Evolutionary conservation across 371 early-diverging fungal species (phyloP), one percentile per base, ranked within the genome.

Genomic region (Mucor lusitanicus): DNA sequence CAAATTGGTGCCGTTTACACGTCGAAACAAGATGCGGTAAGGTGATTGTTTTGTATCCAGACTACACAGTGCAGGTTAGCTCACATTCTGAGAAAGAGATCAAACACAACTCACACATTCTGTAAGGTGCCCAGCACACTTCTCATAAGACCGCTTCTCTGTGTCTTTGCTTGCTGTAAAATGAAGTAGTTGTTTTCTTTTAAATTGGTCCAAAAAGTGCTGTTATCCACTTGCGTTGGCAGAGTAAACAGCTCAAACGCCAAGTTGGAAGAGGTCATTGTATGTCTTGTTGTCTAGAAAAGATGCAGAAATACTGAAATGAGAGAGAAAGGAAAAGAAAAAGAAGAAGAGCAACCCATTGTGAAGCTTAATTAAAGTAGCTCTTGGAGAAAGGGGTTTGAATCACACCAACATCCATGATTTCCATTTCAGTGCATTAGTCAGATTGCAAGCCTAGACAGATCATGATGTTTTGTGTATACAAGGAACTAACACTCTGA

Each of bases 31-130:
- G 30, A 98, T 90, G 59, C 98, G 91, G 77, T 90, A 98, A 21
- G 96, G 92, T 12, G 95, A 89, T 76, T 97, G 97, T 80, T 94
- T 95, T 23, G 95, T 95, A 75, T 97, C 97, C 50, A 98, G 87
- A 1, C 90, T 88, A 61, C 42, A 23, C 27, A 28, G 30, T 30
- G 30, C 2, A 6, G 30, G 30, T 30, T 30, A 30, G 30, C 2
- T 30, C 3, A 6, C 30, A 3, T 30, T 2, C 6, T 30, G 11
- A 30, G 7, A 33, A 8, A 33, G 33, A 33, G 33, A 42, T 48
- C 21, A 44, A 25, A 42, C 1, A 57, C 7, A 27, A 76, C 80
- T 70, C 85, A 88, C 90, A 94, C 91, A 75, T 92, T 94, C 59
- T 91, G 92, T 61, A 94, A 86, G 19, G 94, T 94, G 59, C 93